phyloP scores from a whole-genome alignment of 164 flowering plant genomes.

The Annona squamosa region DNA sequence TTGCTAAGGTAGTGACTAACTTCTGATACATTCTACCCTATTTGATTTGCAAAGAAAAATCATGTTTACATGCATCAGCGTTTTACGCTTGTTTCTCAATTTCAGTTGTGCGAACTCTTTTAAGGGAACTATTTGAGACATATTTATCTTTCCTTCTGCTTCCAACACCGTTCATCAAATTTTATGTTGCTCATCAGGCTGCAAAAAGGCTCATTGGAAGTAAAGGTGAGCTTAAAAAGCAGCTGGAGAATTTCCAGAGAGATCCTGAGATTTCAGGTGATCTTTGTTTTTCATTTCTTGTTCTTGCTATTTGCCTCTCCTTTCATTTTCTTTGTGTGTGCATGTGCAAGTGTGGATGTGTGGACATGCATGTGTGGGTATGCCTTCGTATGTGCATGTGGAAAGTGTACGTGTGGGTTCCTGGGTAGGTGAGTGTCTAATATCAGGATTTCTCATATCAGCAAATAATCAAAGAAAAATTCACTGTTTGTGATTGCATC shows the following conservation, averaged over 20 bases:
- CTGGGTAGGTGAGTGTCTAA: no score
- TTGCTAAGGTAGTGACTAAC: conserved; percentile 51
- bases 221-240: conserved; percentile 62
- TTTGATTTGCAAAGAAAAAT: background rate
- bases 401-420: no score
- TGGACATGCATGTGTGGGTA: no score
- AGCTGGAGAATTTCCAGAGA: conserved; percentile 59
- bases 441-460: no score
- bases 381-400: no score
- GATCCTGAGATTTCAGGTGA: conserved; percentile 74
- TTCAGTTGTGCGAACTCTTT: background rate
- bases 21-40: background rate
- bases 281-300: background rate
- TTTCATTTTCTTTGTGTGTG: no score
- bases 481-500: no score
- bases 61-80: background rate
- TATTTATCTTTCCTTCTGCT: background rate
- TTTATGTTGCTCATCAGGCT: conserved; percentile 47
- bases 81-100: background rate
- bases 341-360: no score
- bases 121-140: background rate
- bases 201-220: conserved; percentile 78
- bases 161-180: background rate
- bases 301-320: no score
- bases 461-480: no score